These are phyloP conservation scores for Acanthamoeba healyi DNA, from an alignment of 208 protist species.

Conservation along the genomic window DNA sequence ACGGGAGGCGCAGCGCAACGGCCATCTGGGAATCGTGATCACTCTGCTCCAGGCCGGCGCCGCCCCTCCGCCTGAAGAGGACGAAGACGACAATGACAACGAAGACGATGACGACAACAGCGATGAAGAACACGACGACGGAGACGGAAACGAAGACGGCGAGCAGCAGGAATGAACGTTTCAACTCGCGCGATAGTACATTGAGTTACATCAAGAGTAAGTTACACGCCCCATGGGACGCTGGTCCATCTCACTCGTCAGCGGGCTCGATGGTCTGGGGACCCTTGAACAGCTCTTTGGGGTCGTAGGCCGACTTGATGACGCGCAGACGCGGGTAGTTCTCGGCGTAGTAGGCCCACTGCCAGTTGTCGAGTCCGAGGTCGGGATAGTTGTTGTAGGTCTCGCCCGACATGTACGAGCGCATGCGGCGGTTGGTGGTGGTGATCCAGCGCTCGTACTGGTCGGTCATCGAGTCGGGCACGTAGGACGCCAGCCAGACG, in stretches of 20 bases:
- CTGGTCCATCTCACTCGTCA: neutral
- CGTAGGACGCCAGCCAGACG: slow-evolving; percentile 68
- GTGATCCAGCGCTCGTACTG: slow-evolving; percentile 70
- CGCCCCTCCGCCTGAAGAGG: neutral
- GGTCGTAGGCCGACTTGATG: slow-evolving; percentile 77
- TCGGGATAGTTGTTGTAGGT: slow-evolving; percentile 83
- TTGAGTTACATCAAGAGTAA: neutral
- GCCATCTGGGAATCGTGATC: neutral
- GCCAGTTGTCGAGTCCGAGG: slow-evolving; percentile 69
- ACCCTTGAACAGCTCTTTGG: slow-evolving; percentile 75
- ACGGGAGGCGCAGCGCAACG: neutral
- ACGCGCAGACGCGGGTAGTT: slow-evolving; percentile 73
- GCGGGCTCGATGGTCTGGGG: slow-evolving; percentile 71
- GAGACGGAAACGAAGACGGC: neutral
- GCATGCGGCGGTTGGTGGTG: slow-evolving; percentile 23
- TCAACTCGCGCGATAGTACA: neutral
- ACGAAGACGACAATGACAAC: too few species aligned
- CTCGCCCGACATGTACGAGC: slow-evolving; percentile 48
- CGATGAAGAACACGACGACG: neutral
- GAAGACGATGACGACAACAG: neutral
- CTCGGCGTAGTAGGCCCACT: slow-evolving; percentile 70
- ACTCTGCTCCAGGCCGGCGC: neutral
- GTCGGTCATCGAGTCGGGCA: neutral
- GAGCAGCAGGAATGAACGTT: too few species aligned
- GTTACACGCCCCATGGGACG: too few species aligned